These are phyloP conservation scores for Aschersonia sp. DNA, from an alignment of 2,329 filamentous ascomycete genomes.

Conservation along the genomic window DNA sequence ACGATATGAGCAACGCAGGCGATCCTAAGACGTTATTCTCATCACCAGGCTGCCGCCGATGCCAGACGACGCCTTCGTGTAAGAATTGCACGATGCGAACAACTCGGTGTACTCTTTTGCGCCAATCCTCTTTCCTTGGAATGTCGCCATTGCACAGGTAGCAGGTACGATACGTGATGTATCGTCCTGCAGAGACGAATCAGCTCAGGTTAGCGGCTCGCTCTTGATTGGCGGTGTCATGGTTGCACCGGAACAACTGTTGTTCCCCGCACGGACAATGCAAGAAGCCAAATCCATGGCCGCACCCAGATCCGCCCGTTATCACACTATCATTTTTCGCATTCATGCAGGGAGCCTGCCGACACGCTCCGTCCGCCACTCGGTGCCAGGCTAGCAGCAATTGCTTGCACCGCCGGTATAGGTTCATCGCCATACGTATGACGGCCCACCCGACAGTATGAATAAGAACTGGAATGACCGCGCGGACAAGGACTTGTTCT, in stretches of 20 bases:
- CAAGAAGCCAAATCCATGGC: not conserved
- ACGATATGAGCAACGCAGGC: no score
- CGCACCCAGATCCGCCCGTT: constrained; percentile 11
- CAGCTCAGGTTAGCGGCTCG: not conserved
- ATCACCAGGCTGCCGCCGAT: no score
- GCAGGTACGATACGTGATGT: not conserved
- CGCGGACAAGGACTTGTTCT: constrained; percentile 48
- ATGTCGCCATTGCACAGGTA: no score
- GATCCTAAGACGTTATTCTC: no score
- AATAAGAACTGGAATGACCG: constrained; percentile 49
- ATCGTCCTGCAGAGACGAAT: not conserved
- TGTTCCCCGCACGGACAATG: constrained; percentile 2
- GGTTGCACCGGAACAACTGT: constrained; percentile 3
- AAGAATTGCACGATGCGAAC: no score
- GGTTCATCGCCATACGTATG: constrained; percentile 7
- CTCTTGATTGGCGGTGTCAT: not conserved
- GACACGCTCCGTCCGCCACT: constrained; percentile 17
- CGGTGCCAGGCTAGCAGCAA: constrained; percentile 2
- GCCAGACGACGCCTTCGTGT: no score
- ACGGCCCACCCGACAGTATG: constrained; percentile 12
- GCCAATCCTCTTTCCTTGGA: no score
- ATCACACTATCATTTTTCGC: constrained; percentile 27
- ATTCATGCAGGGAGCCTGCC: constrained; percentile 17
- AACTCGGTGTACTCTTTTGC: no score
- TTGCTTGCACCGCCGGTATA: not conserved